These are phyloP conservation scores for Tetracladium marchalianum DNA, from an alignment of 495 filamentous ascomycete species.

Conservation along the genomic window DNA sequence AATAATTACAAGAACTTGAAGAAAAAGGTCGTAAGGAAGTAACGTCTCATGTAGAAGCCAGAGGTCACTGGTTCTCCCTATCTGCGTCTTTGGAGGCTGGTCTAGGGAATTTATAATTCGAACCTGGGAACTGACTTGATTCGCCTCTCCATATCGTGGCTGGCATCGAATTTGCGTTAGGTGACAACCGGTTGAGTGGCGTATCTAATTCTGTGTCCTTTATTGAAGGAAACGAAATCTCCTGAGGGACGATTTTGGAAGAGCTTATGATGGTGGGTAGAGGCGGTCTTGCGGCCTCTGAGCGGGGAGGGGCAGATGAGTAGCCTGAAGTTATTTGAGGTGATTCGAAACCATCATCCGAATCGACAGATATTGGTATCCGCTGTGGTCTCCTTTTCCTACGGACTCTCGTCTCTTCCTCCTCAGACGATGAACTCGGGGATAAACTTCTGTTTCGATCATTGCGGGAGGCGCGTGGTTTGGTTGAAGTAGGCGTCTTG, in stretches of 20 bases:
- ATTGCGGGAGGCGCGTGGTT: neutral
- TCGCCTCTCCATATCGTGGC: conserved; percentile 9
- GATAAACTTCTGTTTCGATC: conserved; percentile 11
- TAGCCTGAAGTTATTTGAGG: conserved; percentile 1
- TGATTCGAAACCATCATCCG: conserved; percentile 3
- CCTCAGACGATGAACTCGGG: conserved; percentile 5
- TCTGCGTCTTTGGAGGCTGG: neutral
- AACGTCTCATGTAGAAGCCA: too few species aligned
- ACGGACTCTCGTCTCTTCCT: neutral
- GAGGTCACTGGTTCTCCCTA: too few species aligned
- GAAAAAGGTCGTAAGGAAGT: too few species aligned
- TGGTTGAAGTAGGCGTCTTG: conserved; percentile 1
- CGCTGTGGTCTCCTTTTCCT: conserved; percentile 12
- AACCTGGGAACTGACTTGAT: conserved; percentile 8
- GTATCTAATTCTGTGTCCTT: conserved; percentile 8
- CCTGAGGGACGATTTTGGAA: conserved; percentile 4
- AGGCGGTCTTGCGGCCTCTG: conserved; percentile 2
- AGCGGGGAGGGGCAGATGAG: too few species aligned
- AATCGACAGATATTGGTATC: conserved; percentile 7
- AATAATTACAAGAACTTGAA: too few species aligned
- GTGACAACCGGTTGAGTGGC: conserved; percentile 4
- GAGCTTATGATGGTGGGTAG: conserved; percentile 13
- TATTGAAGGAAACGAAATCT: conserved; percentile 4
- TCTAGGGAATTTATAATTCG: conserved; percentile 2
- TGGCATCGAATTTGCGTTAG: conserved; percentile 9